These are phyloP conservation scores for Tolypocladium inflatum DNA, from an alignment of 2,329 filamentous ascomycete genomes.

Conservation along the genomic window DNA sequence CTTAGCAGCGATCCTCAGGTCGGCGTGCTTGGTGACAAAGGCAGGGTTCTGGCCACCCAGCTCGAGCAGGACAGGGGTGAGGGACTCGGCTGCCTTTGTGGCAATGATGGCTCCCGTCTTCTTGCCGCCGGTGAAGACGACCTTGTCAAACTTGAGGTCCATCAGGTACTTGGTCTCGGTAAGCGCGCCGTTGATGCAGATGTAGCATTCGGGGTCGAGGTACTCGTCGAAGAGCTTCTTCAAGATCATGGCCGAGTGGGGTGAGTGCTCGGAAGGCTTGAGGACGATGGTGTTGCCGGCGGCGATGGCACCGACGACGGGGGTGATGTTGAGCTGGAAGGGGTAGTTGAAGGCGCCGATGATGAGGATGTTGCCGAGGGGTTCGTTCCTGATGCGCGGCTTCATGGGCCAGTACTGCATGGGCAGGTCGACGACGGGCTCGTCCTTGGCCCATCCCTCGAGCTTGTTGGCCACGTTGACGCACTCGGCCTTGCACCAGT, in stretches of 20 bases:
- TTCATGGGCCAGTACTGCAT: conserved; percentile 59
- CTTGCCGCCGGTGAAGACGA: conserved; percentile 85
- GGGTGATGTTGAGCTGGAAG: conserved; percentile 67
- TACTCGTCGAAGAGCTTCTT: conserved; percentile 66
- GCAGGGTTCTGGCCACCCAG: conserved; percentile 88
- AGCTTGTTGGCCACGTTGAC: conserved; percentile 70
- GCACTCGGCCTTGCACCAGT: conserved; percentile 74
- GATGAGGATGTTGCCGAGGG: conserved; percentile 71
- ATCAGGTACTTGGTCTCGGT: conserved; percentile 74
- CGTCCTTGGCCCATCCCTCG: conserved; percentile 74
- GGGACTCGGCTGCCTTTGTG: conserved; percentile 77
- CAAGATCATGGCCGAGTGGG: conserved; percentile 67
- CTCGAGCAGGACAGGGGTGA: conserved; percentile 84
- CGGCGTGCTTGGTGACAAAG: conserved; percentile 76
- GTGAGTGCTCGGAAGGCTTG: conserved; percentile 82
- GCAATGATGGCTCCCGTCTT: conserved; percentile 77
- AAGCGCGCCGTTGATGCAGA: conserved; percentile 70
- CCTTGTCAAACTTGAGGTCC: conserved; percentile 92
- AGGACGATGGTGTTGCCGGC: conserved; percentile 84
- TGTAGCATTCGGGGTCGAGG: conserved; percentile 70
- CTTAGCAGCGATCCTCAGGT: conserved; percentile 71
- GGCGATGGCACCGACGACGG: conserved; percentile 80
- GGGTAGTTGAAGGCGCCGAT: conserved; percentile 96
- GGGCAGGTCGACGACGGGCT: conserved; percentile 60
- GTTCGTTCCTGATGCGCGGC: conserved; percentile 77